Percentiles rank a stretch among this genome's conserved stretches.
Conservation (phyloP, 305 asterid genomes). For the Andrographis paniculata region DNA sequence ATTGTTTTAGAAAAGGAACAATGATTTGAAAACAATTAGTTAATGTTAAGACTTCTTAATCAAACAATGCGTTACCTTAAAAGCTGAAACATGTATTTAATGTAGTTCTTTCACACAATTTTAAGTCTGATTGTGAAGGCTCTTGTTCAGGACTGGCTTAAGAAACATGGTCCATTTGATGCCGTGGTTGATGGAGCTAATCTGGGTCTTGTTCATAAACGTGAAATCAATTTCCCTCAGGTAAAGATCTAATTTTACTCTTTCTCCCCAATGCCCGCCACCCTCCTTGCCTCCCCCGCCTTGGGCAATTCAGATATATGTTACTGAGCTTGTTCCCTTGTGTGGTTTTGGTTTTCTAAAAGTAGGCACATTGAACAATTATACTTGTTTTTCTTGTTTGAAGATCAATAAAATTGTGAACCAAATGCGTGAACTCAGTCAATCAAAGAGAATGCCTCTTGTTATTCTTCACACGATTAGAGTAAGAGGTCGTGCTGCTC, state of each 20-base stretch:
- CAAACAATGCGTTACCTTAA: slow-evolving; percentile 22
- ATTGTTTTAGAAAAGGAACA: too few species aligned
- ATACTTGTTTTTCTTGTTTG: slow-evolving; percentile 14
- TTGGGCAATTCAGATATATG: slow-evolving; percentile 4
- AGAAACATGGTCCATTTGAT: slow-evolving; percentile 84
- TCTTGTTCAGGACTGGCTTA: slow-evolving; percentile 82
- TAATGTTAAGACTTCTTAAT: too few species aligned
- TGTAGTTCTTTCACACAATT: slow-evolving; percentile 15
- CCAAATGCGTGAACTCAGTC: slow-evolving; percentile 37
- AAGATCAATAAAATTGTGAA: slow-evolving; percentile 55
- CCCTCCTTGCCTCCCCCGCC: slow-evolving; percentile 1
- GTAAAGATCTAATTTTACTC: slow-evolving; percentile 23
- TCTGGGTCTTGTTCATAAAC: slow-evolving; percentile 52
- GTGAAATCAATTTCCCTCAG: slow-evolving; percentile 55
- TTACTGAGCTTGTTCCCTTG: not conserved
- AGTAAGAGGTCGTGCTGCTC: slow-evolving; percentile 58
- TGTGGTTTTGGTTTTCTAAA: slow-evolving; percentile 5
- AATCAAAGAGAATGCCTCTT: slow-evolving; percentile 63
- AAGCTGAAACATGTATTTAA: too few species aligned
- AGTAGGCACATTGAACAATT: not conserved
- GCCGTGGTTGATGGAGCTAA: slow-evolving; percentile 97
- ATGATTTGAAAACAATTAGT: too few species aligned
- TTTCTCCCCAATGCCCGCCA: not conserved
- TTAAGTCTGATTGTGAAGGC: slow-evolving; percentile 24
- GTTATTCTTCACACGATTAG: slow-evolving; percentile 61